A percentile compares a stretch with the other conserved stretches of the same genome.
Evolutionary conservation across 805 yeast genomes (phyloP).

Genomic region (Metahyphopichia silvanorum): DNA sequence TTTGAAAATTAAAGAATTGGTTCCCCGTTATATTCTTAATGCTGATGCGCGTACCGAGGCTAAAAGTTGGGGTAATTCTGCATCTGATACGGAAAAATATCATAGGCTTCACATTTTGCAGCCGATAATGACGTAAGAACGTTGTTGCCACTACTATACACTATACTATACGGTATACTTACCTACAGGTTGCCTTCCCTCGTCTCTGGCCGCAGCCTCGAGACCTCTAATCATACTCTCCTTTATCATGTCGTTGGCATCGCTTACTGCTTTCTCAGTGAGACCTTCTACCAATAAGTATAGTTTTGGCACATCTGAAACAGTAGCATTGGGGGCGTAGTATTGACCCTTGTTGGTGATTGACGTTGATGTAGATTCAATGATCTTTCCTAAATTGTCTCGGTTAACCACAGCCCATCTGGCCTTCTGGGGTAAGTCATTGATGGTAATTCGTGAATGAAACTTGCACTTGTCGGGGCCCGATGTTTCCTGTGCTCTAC

Average conservation of each 20-base stretch:
- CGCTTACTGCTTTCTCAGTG: slow-evolving; percentile 52
- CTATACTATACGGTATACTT: slow-evolving; percentile 44
- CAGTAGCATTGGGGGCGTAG: slow-evolving; percentile 44
- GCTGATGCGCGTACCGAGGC: slow-evolving; percentile 1
- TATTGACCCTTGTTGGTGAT: slow-evolving; percentile 80
- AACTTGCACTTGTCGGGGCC: slow-evolving; percentile 55
- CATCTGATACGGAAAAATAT: too few relatives aligned
- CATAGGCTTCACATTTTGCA: too few relatives aligned
- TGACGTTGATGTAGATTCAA: slow-evolving; percentile 70
- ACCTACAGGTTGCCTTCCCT: slow-evolving; percentile 39
- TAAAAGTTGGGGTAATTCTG: slow-evolving; percentile 2
- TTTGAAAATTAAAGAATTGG: neutral
- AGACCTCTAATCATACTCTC: slow-evolving; percentile 56
- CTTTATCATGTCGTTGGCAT: slow-evolving; percentile 58
- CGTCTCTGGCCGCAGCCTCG: slow-evolving; percentile 45
- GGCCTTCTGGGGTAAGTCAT: slow-evolving; percentile 79
- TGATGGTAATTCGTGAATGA: slow-evolving; percentile 70
- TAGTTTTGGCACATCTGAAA: slow-evolving; percentile 58
- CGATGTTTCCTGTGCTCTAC: slow-evolving; percentile 50
- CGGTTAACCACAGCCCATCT: slow-evolving; percentile 76
- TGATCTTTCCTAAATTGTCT: slow-evolving; percentile 58
- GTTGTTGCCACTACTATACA: neutral
- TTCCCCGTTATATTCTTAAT: neutral
- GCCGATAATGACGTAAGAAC: neutral
- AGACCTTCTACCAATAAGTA: slow-evolving; percentile 77